Percentiles rank a stretch among this genome's conserved stretches.
phyloP scores from a whole-genome alignment of 2,329 filamentous ascomycete genomes.

The Arthrinium puccinioides region DNA sequence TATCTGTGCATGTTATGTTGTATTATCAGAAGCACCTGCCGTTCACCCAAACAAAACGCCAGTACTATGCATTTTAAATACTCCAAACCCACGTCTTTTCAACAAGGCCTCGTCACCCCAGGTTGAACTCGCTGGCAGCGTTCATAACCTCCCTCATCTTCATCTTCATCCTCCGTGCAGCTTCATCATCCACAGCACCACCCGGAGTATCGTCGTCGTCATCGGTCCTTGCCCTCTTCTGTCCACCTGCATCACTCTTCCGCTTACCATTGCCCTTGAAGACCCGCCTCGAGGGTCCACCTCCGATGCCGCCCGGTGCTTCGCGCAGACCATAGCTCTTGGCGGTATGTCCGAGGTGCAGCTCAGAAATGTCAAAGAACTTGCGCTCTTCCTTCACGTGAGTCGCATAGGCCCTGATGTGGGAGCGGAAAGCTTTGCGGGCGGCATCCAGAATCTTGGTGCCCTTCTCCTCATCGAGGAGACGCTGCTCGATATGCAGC shows the following conservation, averaged over 20 bases:
- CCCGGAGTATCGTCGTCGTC: constrained; percentile 15
- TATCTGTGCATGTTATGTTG: too few species aligned
- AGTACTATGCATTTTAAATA: not conserved
- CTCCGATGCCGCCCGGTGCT: constrained; percentile 74
- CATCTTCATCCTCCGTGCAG: constrained; percentile 57
- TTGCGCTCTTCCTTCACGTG: constrained; percentile 78
- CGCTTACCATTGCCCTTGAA: constrained; percentile 28
- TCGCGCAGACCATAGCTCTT: constrained; percentile 91
- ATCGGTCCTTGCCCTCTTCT: constrained; percentile 25
- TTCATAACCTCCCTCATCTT: constrained; percentile 51
- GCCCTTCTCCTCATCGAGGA: constrained; percentile 31
- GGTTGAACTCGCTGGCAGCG: constrained; percentile 60
- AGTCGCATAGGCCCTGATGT: constrained; percentile 90
- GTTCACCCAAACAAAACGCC: not conserved
- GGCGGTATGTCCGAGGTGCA: constrained; percentile 88
- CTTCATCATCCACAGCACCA: constrained; percentile 45
- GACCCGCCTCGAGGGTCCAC: constrained; percentile 40
- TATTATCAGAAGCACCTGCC: too few species aligned
- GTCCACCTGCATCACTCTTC: constrained; percentile 21
- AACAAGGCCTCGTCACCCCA: constrained; percentile 36
- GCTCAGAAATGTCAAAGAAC: constrained; percentile 84
- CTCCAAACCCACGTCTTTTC: not conserved
- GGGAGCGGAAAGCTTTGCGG: constrained; percentile 79
- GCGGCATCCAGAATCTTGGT: constrained; percentile 68
- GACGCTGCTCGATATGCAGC: constrained; percentile 52